Evolutionary conservation across 1,284 basidiomycete genomes (phyloP), one percentile per base, ranked within the genome.

Genomic region (Violaceomyces palustris): DNA sequence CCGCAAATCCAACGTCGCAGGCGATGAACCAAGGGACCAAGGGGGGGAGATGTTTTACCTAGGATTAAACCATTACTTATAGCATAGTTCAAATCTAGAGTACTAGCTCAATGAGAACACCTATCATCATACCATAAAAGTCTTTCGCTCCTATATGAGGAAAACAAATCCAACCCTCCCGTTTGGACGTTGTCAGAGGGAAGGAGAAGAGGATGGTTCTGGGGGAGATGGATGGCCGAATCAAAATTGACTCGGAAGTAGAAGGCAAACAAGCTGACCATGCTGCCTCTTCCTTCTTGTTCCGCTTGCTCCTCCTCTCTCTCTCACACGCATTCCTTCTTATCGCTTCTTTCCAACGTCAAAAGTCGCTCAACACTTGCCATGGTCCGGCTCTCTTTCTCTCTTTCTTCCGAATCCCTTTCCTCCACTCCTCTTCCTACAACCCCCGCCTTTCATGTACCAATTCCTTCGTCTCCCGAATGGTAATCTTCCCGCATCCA

Each of bases 91-190:
- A 66, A 64, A 37, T 60, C 58, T 39, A 66, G 58, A 53, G 49
- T 23, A 30, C 29, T 35, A 37, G 48, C 50, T 46, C 58, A 32
- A 58, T 66, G 64, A 49, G 60, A 61, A 64, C 51, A 63, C 47
- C 46, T 44, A 50, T 51, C 64, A 66, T 64, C 61, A 37, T 26
- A 33, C n/a, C n/a, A n/a, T 62, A 55, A 65, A 61, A 45, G 64
- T 66, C 64, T 66, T 66, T 66, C 61, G 61, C 64, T 64, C 64
- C 64, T 66, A 66, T 61, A 66, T 66, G 64, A 66, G 64, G 58
- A 42, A 45, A 35, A 21, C 33, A 29, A 40, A 18, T 18, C 19
- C 23, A 18, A 35, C 30, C 30, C 26, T 21, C 27, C 35, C 21
- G 27, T 10, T 24, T 19, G 17, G 10, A 10, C 27, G 10, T 10